Base-by-base conservation (phyloP, 208 protist species). In the Trypanosoma boissoni region DNA sequence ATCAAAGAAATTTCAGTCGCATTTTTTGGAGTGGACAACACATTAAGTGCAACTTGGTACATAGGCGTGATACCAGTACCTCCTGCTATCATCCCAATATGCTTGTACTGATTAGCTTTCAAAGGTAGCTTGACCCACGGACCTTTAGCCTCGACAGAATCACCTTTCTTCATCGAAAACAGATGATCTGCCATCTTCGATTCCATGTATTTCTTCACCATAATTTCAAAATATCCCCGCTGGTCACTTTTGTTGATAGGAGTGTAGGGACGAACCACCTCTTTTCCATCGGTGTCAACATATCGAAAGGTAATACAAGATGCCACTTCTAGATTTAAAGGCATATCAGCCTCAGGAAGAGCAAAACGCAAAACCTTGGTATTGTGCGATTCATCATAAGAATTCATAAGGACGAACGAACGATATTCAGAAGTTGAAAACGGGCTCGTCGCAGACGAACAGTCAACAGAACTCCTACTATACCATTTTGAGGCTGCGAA, bases 61-160 rank as follows among this genome's bases (percentile, higher is more conserved):
- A 97, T 96, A 0, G 95, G 93, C 10, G 92, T 82, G 69, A 98
- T 97, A 34, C 95, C 95, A 6, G 93, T 97, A 34, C 92, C 95
- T 31, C 89, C 92, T 14, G 91, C 91, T 37, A 98, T 84, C 88
- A 97, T 96, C 20, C 91, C 93, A 67, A 98, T 92, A 7, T 75
- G 61, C 52, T 95, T 93, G 66, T 91, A 96, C 71, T 92, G 86
- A 58, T 88, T 93, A 24, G 83, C 41, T 57, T 80, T 80, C 58
- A 97, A 93, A 8, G 87, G 83, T 41, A 97, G 58, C 65, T 96
- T 94, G 39, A 92, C 72, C 65, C 80, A 89, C 21, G 94, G 94
- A 7, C 96, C 96, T 29, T 93, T 91, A 27, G 96, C 80, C 31
- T 96, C 89, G 27, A 97, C 80, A 45, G 68, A 83, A 44, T 98